These are phyloP conservation scores for Fusarium floridanum DNA, from an alignment of 2,329 filamentous ascomycete species.

Conservation along the genomic window DNA sequence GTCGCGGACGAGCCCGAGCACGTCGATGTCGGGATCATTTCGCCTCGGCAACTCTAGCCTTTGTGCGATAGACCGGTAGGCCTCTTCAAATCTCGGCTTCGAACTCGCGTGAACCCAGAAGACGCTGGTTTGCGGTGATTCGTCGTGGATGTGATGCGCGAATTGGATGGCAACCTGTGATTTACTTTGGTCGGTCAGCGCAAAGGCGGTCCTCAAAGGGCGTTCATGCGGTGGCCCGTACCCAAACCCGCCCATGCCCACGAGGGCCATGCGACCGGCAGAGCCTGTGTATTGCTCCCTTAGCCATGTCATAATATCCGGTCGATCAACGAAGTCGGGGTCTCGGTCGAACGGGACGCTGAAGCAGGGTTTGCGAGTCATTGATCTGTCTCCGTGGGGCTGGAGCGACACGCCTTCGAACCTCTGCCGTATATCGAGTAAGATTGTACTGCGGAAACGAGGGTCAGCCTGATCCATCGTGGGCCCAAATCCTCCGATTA, in stretches of 20 bases:
- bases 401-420: conserved; percentile 3
- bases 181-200: conserved; percentile 29
- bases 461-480: no score
- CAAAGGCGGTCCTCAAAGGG: not conserved
- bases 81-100: conserved; percentile 50
- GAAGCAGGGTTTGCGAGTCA: conserved; percentile 4
- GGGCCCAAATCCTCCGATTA: no score
- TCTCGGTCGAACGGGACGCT: conserved; percentile 48
- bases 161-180: conserved; percentile 53
- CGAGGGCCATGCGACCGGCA: conserved; percentile 44
- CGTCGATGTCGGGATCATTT: conserved; percentile 47
- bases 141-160: conserved; percentile 45
- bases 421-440: conserved; percentile 7
- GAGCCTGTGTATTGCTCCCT: conserved; percentile 32
- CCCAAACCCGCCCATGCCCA: conserved; percentile 53
- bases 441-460: conserved; percentile 5
- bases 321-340: conserved; percentile 48
- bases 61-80: conserved; percentile 52
- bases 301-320: conserved; percentile 44
- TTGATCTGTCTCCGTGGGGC: not conserved
- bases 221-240: not conserved
- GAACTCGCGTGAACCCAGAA: conserved; percentile 56
- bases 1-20: conserved; percentile 49
- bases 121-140: conserved; percentile 47
- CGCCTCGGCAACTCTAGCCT: conserved; percentile 47